Evolutionary conservation across 148 eudicot genomes (phyloP), one percentile per base, ranked within the genome.

Genomic region (Tetragonia tetragonoides): DNA sequence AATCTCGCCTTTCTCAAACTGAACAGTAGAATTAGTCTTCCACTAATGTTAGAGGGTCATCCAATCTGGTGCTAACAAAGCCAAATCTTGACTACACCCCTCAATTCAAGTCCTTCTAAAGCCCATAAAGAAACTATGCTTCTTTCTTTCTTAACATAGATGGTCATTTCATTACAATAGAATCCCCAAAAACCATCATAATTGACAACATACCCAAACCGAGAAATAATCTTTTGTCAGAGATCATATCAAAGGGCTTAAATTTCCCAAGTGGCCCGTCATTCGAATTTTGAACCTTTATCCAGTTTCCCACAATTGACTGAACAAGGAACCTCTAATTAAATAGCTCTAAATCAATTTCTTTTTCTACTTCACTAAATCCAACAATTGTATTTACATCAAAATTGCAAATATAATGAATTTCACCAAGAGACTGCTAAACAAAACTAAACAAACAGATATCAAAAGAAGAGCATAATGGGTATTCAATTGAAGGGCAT

Each of bases 401-500:
- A 49, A 49, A 49, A 28, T 28, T 28, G 34, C 34, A 28, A 28
- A 28, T 28, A 28, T 44, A 9, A 74, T 60, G 16, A 74, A 14
- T 20, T 41, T 12, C 47, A 7, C 66, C 10, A 39, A 42, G 39
- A 0, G 0, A 59, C 34, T 56, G 9, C 6, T 37, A 18, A 16
- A 11, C 10, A 0, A 47, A 70, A 3, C 51, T 10, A 49, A 49
- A 14, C 53, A 49, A 24, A 10, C 10, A 24, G 40, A 63, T 54
- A n/a, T 21, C 40, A 39, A 4, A 53, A 41, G 34, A 60, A 40
- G 0, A 61, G 7, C 11, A 14, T 20, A 80, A 54, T 20, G 64
- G 20, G 40, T 6, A 68, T 23, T 70, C 57, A 51, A 66, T 2
- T 23, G 21, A 46, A 44, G 2, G 38, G 54, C 86, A 83, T 78